Base-by-base conservation (phyloP, 2,329 filamentous ascomycete species). In the Colletotrichum lindemuthianum region DNA sequence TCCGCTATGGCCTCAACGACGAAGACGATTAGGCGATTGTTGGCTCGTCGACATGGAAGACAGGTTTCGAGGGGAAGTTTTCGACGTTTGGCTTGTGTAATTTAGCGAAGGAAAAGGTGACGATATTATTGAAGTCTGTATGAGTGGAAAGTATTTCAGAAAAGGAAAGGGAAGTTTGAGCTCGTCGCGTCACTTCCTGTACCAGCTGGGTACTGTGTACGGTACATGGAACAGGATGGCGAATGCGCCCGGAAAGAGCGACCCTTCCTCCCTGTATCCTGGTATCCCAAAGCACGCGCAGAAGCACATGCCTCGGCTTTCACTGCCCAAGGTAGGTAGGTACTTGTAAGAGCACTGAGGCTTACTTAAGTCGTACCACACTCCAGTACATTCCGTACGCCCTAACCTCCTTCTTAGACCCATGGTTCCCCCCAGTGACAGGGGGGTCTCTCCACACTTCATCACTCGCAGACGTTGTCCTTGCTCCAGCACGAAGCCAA, bases 291-390 rank as follows among this genome's bases (percentile, higher is more conserved):
- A 37, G 34, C 50, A 40, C 32, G 40, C 41, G 6, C 37, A 43
- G 12, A 55, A 66, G 65, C 60, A 67, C 60, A 60, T 67, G 65
- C 65, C 65, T 67, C 65, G 65, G 65, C 65, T 65, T 39, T 44
- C 55, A 54, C 33, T 24, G 39, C 13, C 48, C 54, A 13, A 37
- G 41, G 37, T 33, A 40, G 16, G 37, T 16, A 43, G 37, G 36
- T 24, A 24, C 24, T 24, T 24, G 24, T 24, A 24, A 24, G 24
- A 24, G 24, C 24, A 24, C 24, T 24, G 24, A 3, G 24, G 24
- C 24, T 4, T 24, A 24, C 24, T 24, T 24, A 4, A 24, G 4
- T 24, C 24, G 24, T 24, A 24, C 24, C 24, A 4, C 24, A 4
- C 24, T 24, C 24, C 24, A 24, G 24, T 4, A 24, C 24, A 4